Conservation (phyloP, 805 yeast genomes). For the Brettanomyces bruxellensis region DNA sequence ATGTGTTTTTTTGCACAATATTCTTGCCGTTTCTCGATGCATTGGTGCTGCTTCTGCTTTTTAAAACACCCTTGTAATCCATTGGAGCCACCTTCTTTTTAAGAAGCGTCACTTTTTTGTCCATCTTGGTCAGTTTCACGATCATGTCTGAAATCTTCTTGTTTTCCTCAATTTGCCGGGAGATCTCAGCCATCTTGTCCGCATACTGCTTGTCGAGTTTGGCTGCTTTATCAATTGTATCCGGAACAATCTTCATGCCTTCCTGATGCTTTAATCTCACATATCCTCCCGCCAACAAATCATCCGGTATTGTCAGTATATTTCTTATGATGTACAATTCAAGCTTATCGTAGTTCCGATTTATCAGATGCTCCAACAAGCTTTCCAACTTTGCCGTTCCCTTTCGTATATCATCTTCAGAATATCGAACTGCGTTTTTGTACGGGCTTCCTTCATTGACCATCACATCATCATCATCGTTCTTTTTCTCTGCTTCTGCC, state of each 20-base stretch:
- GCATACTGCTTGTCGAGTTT: constrained; percentile 15
- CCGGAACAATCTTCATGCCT: constrained; percentile 27
- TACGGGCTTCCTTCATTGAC: constrained; percentile 17
- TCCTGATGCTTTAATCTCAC: constrained; percentile 62
- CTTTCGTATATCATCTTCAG: constrained; percentile 44
- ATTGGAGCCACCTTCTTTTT: constrained; percentile 6
- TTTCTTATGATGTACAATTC: constrained; percentile 78
- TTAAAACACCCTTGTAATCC: constrained; percentile 4
- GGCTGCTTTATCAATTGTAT: constrained; percentile 11
- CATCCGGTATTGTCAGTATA: constrained; percentile 60
- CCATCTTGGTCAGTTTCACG: constrained; percentile 28
- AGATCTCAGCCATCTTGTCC: constrained; percentile 29
- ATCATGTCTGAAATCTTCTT: constrained; percentile 32
- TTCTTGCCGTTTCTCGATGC: background rate
- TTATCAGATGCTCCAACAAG: constrained; percentile 63
- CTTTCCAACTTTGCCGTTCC: constrained; percentile 81
- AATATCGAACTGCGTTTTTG: constrained; percentile 5
- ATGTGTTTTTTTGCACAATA: background rate
- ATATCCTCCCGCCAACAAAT: constrained; percentile 56
- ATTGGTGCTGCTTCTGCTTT: background rate
- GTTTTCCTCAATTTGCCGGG: constrained; percentile 34
- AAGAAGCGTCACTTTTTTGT: constrained; percentile 19
- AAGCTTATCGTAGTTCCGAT: constrained; percentile 75
- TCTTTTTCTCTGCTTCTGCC: constrained; percentile 6
- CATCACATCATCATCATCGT: constrained; percentile 18